These are phyloP conservation scores for Lignosus rhinocerotis DNA, from an alignment of 1,284 basidiomycete genomes.

Conservation along the genomic window DNA sequence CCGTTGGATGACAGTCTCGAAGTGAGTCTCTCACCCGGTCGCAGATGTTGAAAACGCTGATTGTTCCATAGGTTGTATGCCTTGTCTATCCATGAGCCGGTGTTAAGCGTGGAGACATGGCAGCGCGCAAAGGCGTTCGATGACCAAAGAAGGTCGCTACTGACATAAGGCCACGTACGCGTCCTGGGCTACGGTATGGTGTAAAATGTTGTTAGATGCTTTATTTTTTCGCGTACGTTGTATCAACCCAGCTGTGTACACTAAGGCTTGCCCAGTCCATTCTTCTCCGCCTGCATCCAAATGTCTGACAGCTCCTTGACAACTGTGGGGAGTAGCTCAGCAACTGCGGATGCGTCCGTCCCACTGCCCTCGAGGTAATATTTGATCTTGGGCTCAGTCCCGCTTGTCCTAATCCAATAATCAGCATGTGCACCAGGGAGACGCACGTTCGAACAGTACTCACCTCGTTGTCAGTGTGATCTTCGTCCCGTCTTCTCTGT, in stretches of 20 bases:
- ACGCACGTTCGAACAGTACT: constrained; percentile 1
- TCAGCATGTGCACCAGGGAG: not conserved
- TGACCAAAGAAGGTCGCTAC: constrained; percentile 32
- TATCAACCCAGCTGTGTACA: not conserved
- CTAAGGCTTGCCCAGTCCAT: constrained; percentile 50
- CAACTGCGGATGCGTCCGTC: constrained; percentile 44
- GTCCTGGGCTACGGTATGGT: not conserved
- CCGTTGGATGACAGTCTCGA: constrained; percentile 61
- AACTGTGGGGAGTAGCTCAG: constrained; percentile 49
- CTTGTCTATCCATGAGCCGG: constrained; percentile 34
- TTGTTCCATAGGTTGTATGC: constrained; percentile 37
- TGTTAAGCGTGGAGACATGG: constrained; percentile 42
- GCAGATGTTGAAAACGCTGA: not conserved
- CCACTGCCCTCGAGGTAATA: constrained; percentile 82
- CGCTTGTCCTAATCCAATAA: constrained; percentile 61
- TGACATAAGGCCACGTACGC: constrained; percentile 1
- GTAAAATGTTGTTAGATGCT: not conserved
- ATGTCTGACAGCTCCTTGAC: constrained; percentile 58
- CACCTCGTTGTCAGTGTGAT: constrained; percentile 71
- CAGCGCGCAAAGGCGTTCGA: constrained; percentile 39
- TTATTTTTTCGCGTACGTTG: not conserved
- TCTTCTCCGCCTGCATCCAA: constrained; percentile 68
- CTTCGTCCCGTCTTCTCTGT: constrained; percentile 41
- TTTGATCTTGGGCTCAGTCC: constrained; percentile 90
- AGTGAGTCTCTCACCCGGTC: constrained; percentile 40